Base-by-base conservation (phyloP, 208 protist species). In the Trypanosoma boissoni region DNA sequence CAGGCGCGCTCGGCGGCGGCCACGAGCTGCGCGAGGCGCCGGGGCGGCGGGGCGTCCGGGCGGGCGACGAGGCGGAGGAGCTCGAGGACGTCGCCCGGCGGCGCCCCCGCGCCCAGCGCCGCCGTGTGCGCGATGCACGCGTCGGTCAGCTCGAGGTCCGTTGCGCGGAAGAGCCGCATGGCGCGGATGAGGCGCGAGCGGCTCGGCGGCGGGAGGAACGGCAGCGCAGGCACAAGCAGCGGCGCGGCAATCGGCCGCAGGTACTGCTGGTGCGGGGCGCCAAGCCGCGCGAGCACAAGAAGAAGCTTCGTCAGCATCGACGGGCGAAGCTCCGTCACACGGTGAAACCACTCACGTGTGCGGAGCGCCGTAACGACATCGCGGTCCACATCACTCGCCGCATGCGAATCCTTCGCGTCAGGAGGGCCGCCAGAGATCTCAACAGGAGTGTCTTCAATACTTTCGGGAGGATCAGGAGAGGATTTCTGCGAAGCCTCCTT, bases 251-350 rank as follows among this genome's bases (percentile, higher is more conserved):
- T 64, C 4, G 86, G 86, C 14, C 86, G 75, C 20, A 92, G 56
- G 57, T 92, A 92, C 72, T 87, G 77, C 58, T 92, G 86, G 42
- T 88, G 81, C 2, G 86, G 86, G 0, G 86, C 86, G 10, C 74
- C 81, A 53, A 70, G 68, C 1, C 59, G 58, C 2, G 76, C 71
- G 26, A 92, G 72, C 10, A 92, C 68, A 9, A 74, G 39, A 37
- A 92, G 78, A 37, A 76, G 76, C 34, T 78, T 74, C 12, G 86
- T 88, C 59, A 92, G 78, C 76, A 77, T 81, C 3, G 79, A 78
- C 5, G 79, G 79, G 61, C 68, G 72, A 31, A 91, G 55, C 2
- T 72, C 80, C 16, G 78, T 81, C 41, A 91, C 8, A 34, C 62
- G 67, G 18, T 70, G 58, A 43, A 81, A 66, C 1, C 74, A 69